These are phyloP conservation scores for Leucogyrophana mollusca DNA, from an alignment of 768 basidiomycete species.

Conservation along the genomic window DNA sequence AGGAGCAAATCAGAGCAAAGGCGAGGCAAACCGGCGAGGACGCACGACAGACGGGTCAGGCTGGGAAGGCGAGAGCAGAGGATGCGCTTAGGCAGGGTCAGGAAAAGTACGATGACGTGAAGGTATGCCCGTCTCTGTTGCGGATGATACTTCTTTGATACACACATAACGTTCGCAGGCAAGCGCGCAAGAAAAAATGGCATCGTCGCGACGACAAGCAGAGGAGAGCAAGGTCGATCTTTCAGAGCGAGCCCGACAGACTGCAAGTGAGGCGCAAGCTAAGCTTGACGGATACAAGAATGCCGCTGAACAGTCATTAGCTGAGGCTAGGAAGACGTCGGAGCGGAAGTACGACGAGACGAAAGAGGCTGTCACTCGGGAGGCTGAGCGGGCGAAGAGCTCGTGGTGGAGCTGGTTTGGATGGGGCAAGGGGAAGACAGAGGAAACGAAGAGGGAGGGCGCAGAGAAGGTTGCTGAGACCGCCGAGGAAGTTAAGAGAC, in stretches of 20 bases:
- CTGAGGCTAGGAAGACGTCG: conserved; percentile 21
- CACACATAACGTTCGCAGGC: too few relatives aligned
- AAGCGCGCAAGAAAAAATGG: conserved; percentile 15
- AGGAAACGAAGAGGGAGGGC: conserved; percentile 25
- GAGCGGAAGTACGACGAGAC: conserved; percentile 28
- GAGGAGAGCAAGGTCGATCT: conserved; percentile 23
- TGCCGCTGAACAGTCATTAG: conserved; percentile 11
- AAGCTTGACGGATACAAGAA: conserved; percentile 19
- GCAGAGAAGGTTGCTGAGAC: conserved; percentile 24
- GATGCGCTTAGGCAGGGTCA: conserved; percentile 26
- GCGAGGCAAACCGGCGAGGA: conserved; percentile 20
- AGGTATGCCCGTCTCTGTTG: conserved; percentile 27
- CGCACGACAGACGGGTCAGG: conserved; percentile 19
- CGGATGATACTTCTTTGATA: neutral
- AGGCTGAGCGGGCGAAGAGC: conserved; percentile 20
- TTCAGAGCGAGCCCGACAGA: conserved; percentile 20
- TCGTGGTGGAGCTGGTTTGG: conserved; percentile 37
- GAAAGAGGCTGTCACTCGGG: conserved; percentile 24
- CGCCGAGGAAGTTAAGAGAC: conserved; percentile 27
- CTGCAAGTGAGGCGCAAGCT: conserved; percentile 15
- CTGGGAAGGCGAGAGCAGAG: conserved; percentile 30
- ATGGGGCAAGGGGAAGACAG: conserved; percentile 34
- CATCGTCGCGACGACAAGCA: conserved; percentile 14
- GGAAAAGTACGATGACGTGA: conserved; percentile 31
- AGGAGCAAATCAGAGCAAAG: conserved; percentile 30